A percentile compares a stretch with the other conserved stretches of the same genome.
These are phyloP conservation scores for Metschnikowia matae DNA, from an alignment of 805 yeast genomes.

Conservation along the genomic window DNA sequence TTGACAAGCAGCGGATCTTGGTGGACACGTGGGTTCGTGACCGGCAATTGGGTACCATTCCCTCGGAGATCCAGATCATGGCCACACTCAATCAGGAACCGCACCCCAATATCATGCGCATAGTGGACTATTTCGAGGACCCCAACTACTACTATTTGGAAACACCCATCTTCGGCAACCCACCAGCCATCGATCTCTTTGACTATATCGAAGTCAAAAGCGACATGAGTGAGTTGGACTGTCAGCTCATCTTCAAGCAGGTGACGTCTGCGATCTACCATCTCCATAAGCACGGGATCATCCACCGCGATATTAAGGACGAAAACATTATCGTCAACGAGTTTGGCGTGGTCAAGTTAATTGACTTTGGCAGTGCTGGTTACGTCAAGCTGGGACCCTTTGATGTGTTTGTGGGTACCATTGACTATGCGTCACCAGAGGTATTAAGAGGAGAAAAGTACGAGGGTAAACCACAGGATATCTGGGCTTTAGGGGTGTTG, in stretches of 20 bases:
- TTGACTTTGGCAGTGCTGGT: conserved; percentile 96
- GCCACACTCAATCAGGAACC: conserved; percentile 71
- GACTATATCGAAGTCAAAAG: conserved; percentile 86
- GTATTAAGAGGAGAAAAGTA: conserved; percentile 85
- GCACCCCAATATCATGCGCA: conserved; percentile 81
- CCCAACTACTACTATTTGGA: conserved; percentile 84
- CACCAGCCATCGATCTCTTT: conserved; percentile 89
- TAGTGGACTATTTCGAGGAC: conserved; percentile 92
- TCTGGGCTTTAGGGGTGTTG: conserved; percentile 94
- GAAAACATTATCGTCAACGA: conserved; percentile 88
- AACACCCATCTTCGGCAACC: conserved; percentile 83
- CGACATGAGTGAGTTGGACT: conserved; percentile 75
- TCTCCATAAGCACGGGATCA: conserved; percentile 79
- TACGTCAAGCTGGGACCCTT: conserved; percentile 88
- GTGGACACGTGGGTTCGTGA: conserved; percentile 98
- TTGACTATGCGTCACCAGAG: conserved; percentile 97
- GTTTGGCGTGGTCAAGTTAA: conserved; percentile 73
- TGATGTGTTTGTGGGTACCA: conserved; percentile 95
- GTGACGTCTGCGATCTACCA: conserved; percentile 75
- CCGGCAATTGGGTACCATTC: conserved; percentile 84
- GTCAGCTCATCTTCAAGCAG: conserved; percentile 74
- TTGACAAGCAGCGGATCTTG: conserved; percentile 85
- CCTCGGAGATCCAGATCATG: conserved; percentile 94
- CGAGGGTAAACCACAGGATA: conserved; percentile 91
- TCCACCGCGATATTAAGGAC: conserved; percentile 92